These are phyloP conservation scores for Sutorius australiensis DNA, from an alignment of 768 basidiomycete species.

Conservation along the genomic window DNA sequence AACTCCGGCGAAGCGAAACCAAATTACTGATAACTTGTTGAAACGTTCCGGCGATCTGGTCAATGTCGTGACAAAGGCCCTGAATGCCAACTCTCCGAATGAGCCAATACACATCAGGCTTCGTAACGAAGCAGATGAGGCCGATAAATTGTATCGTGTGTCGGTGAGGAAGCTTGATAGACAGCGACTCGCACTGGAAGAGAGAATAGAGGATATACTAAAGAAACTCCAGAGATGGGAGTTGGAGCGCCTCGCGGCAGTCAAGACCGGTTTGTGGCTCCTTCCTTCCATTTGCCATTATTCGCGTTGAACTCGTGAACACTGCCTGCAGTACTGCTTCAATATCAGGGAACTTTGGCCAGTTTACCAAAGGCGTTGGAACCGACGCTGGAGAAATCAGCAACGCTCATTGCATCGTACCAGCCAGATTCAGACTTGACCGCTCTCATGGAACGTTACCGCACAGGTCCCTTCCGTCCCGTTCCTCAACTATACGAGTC, in stretches of 20 bases:
- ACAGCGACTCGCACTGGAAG: conserved; percentile 82
- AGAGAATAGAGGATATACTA: conserved; percentile 78
- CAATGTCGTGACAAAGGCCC: conserved; percentile 68
- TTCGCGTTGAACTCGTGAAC: background rate
- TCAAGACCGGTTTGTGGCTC: conserved; percentile 67
- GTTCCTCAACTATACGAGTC: conserved; percentile 83
- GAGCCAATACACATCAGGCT: conserved; percentile 71
- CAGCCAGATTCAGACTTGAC: conserved; percentile 85
- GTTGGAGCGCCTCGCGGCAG: conserved; percentile 71
- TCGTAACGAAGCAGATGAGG: conserved; percentile 74
- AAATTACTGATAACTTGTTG: conserved; percentile 52
- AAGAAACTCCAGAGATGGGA: conserved; percentile 85
- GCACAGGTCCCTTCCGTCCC: conserved; percentile 92
- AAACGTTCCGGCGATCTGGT: conserved; percentile 70
- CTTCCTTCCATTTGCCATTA: background rate
- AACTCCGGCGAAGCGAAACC: conserved; percentile 27
- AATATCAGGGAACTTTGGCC: conserved; percentile 79
- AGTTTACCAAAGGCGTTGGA: conserved; percentile 68
- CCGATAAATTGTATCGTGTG: conserved; percentile 75
- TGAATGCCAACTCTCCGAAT: conserved; percentile 42
- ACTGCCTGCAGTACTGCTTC: conserved; percentile 58
- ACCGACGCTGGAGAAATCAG: conserved; percentile 62
- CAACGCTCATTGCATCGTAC: conserved; percentile 75
- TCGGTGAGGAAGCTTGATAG: conserved; percentile 80
- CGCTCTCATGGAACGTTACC: conserved; percentile 87